These are phyloP conservation scores for Evansstolkia leycettana DNA, from an alignment of 495 filamentous ascomycete genomes.

Conservation along the genomic window DNA sequence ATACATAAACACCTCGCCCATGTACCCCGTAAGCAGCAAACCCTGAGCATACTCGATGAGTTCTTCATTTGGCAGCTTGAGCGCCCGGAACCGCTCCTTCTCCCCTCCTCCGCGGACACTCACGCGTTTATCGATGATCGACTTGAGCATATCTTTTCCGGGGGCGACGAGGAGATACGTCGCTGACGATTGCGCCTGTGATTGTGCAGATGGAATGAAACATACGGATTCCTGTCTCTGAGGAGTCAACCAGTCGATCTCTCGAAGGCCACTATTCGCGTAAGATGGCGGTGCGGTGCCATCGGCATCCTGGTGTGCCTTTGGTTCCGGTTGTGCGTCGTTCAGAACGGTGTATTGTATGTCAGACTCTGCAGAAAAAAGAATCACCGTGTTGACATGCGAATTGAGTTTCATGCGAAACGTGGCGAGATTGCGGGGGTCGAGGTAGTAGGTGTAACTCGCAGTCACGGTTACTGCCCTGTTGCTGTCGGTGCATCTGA, in stretches of 20 bases:
- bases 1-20: conserved; percentile 20
- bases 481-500: conserved; percentile 6
- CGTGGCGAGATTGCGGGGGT: conserved; percentile 21
- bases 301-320: background rate
- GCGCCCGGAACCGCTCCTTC: conserved; percentile 8
- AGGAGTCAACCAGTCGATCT: conserved; percentile 14
- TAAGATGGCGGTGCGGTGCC: background rate
- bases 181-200: conserved; percentile 5
- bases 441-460: conserved; percentile 18
- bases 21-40: conserved; percentile 12
- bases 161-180: conserved; percentile 18
- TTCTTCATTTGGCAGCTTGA: conserved; percentile 11
- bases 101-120: conserved; percentile 12
- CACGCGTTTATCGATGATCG: conserved; percentile 14
- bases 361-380: conserved; percentile 17
- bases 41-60: conserved; percentile 23
- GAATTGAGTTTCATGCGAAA: conserved; percentile 21
- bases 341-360: conserved; percentile 13
- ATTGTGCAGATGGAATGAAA: conserved; percentile 6
- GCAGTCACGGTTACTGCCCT: conserved; percentile 10
- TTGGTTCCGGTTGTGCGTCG: background rate
- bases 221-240: conserved; percentile 13
- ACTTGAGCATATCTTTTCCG: conserved; percentile 15
- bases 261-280: background rate
- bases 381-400: conserved; percentile 15